phyloP scores from a whole-genome alignment of 2,329 filamentous ascomycete species.

The Xylariaceae sp. region DNA sequence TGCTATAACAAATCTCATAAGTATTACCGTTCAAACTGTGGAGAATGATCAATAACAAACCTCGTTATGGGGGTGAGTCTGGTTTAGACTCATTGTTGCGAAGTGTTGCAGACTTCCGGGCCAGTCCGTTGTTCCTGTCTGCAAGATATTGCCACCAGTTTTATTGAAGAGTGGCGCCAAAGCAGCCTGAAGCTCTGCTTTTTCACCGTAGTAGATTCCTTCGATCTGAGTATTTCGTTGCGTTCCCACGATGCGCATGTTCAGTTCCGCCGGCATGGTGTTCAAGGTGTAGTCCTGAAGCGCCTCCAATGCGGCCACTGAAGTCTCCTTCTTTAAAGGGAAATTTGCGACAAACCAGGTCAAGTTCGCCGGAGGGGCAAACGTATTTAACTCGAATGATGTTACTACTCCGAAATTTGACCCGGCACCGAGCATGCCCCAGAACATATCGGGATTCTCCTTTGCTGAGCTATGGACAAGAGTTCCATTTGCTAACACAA shows the following conservation, averaged over 20 bases:
- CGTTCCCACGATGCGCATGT: slow-evolving; percentile 50
- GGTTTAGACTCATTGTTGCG: slow-evolving; percentile 41
- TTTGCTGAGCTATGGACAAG: slow-evolving; percentile 40
- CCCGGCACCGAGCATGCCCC: slow-evolving; percentile 44
- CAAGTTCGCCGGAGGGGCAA: slow-evolving; percentile 40
- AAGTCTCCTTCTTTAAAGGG: slow-evolving; percentile 37
- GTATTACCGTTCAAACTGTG: neutral
- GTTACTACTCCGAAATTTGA: slow-evolving; percentile 44
- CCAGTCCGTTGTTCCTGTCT: slow-evolving; percentile 43
- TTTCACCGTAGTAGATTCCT: slow-evolving; percentile 48
- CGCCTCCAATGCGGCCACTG: slow-evolving; percentile 56
- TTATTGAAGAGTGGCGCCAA: slow-evolving; percentile 45
- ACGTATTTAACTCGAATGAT: slow-evolving; percentile 41
- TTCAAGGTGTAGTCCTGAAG: slow-evolving; percentile 39
- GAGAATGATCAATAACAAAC: slow-evolving; percentile 32
- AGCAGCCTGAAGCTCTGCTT: slow-evolving; percentile 41
- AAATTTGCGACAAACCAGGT: slow-evolving; percentile 42
- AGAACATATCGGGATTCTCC: slow-evolving; percentile 44
- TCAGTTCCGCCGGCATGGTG: slow-evolving; percentile 49
- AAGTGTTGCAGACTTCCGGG: slow-evolving; percentile 43
- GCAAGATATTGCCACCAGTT: slow-evolving; percentile 43
- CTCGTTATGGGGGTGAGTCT: slow-evolving; percentile 40
- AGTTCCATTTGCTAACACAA: slow-evolving; percentile 42
- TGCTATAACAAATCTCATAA: slow-evolving; percentile 41
- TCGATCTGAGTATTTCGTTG: slow-evolving; percentile 46